These are phyloP conservation scores for Tricholoma terreum DNA, from an alignment of 768 basidiomycete genomes.

Conservation along the genomic window DNA sequence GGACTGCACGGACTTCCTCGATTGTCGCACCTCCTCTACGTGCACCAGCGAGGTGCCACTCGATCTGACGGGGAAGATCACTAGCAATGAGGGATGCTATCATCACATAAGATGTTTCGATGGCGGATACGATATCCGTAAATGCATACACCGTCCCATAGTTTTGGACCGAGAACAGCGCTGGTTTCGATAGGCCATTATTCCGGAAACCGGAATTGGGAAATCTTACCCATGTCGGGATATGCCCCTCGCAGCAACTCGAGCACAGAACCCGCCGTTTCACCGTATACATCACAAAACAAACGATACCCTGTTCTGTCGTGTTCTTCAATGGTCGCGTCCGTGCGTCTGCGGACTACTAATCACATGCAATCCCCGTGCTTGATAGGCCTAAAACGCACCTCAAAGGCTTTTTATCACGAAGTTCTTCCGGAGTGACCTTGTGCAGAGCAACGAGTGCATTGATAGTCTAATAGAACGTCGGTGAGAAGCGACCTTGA, in stretches of 20 bases:
- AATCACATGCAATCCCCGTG: background rate
- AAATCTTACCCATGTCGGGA: slow-evolving; percentile 58
- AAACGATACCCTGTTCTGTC: slow-evolving; percentile 37
- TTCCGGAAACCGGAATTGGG: background rate
- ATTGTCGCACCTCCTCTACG: slow-evolving; percentile 50
- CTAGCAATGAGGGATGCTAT: slow-evolving; percentile 60
- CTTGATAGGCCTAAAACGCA: background rate
- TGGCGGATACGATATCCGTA: slow-evolving; percentile 40
- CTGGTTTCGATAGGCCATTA: slow-evolving; percentile 27
- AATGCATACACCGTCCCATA: slow-evolving; percentile 58
- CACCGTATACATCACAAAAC: slow-evolving; percentile 54
- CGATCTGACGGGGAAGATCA: slow-evolving; percentile 61
- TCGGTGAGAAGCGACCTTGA: background rate
- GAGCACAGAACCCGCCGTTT: slow-evolving; percentile 48
- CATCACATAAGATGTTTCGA: slow-evolving; percentile 59
- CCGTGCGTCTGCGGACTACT: slow-evolving; percentile 33
- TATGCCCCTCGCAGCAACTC: slow-evolving; percentile 47
- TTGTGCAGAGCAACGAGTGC: slow-evolving; percentile 48
- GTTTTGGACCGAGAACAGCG: slow-evolving; percentile 47
- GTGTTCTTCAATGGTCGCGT: slow-evolving; percentile 42
- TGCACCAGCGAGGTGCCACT: slow-evolving; percentile 64
- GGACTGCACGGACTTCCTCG: slow-evolving; percentile 51
- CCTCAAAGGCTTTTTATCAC: slow-evolving; percentile 47
- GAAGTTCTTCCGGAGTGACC: slow-evolving; percentile 49
- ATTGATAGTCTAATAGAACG: slow-evolving; percentile 49